Percentiles rank a stretch among this genome's conserved stretches.
Evolutionary conservation across 2,329 filamentous ascomycete species (phyloP).

Genomic region (Sporothrix mexicana): DNA sequence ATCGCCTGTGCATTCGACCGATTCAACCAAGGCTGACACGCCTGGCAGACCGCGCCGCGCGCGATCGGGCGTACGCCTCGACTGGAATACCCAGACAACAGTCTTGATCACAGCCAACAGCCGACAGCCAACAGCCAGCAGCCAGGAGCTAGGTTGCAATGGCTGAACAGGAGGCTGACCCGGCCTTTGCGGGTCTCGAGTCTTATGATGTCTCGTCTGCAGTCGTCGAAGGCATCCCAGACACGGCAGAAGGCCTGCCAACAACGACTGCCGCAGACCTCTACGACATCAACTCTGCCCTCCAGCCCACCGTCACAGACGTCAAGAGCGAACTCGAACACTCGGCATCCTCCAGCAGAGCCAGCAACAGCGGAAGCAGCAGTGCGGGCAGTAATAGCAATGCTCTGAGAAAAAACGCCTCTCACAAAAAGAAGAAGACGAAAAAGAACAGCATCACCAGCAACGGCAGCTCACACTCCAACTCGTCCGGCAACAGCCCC

Average conservation of each 20-base stretch:
- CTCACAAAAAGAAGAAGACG: constrained; percentile 6
- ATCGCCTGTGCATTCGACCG: background rate
- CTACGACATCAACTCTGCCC: background rate
- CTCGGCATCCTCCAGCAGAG: constrained; percentile 15
- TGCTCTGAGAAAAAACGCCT: background rate
- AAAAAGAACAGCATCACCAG: constrained; percentile 21
- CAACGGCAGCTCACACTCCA: background rate
- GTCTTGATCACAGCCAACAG: background rate
- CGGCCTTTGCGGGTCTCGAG: constrained; percentile 37
- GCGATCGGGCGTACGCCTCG: constrained; percentile 14
- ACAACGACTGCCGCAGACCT: constrained; percentile 5
- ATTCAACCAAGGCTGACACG: background rate
- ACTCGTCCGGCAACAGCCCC: constrained; percentile 20
- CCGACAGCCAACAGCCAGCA: background rate
- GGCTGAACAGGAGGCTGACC: constrained; percentile 36
- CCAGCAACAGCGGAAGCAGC: constrained; percentile 31
- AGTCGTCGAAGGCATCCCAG: background rate
- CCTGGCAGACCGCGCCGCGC: constrained; percentile 21
- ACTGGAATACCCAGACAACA: background rate
- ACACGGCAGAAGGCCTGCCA: background rate
- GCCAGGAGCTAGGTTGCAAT: constrained; percentile 36
- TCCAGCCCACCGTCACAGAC: constrained; percentile 5
- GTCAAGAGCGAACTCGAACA: constrained; percentile 15
- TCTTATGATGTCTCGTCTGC: constrained; percentile 35
- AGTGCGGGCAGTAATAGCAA: constrained; percentile 17